These are phyloP conservation scores for Penicillium ochrochloron DNA, from an alignment of 495 filamentous ascomycete genomes.

Conservation along the genomic window DNA sequence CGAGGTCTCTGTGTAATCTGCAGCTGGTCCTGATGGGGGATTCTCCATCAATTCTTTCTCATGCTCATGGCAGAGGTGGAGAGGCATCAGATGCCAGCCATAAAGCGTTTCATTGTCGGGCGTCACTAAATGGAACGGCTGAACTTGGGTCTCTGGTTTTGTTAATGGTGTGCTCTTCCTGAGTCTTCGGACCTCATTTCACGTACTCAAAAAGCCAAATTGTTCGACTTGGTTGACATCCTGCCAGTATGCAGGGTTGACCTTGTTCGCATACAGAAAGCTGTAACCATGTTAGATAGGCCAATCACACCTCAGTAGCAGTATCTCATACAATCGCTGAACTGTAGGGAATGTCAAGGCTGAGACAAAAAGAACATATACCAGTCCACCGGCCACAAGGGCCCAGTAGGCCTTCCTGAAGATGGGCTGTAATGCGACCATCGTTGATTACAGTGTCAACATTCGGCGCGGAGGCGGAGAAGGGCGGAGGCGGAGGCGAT, in stretches of 20 bases:
- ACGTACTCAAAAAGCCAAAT: constrained; percentile 82
- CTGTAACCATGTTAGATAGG: constrained; percentile 44
- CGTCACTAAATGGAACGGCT: constrained; percentile 60
- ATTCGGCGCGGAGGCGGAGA: constrained; percentile 9
- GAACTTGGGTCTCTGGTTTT: constrained; percentile 59
- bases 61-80: constrained; percentile 56
- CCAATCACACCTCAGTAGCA: not conserved
- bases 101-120: constrained; percentile 63
- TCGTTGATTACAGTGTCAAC: constrained; percentile 25
- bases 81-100: constrained; percentile 64
- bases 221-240: constrained; percentile 72
- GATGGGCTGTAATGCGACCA: constrained; percentile 49
- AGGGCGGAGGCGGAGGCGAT: constrained; percentile 16
- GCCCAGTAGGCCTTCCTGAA: constrained; percentile 64
- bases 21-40: constrained; percentile 45
- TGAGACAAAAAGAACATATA: constrained; percentile 55
- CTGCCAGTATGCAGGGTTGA: constrained; percentile 70
- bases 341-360: constrained; percentile 53
- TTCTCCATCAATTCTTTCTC: constrained; percentile 51
- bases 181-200: not conserved
- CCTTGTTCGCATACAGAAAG: constrained; percentile 75
- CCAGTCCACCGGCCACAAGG: constrained; percentile 52
- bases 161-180: constrained; percentile 15
- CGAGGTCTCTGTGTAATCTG: constrained; percentile 48
- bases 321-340: constrained; percentile 53